Conservation (phyloP, 2,329 filamentous ascomycete species). For the Tricladium varicosporioides region DNA sequence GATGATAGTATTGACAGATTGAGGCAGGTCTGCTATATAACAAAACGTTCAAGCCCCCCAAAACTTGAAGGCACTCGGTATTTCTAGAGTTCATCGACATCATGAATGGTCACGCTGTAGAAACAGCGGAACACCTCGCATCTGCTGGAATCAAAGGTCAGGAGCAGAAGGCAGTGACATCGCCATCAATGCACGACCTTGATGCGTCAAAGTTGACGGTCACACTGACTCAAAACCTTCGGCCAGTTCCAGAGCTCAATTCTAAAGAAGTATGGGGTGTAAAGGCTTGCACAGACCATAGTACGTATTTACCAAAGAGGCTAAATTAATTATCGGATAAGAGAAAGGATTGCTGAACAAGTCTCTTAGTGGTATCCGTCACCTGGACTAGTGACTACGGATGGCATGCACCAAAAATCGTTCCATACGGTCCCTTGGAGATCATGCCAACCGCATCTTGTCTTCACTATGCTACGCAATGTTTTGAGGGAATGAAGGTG, state of each 20-base stretch:
- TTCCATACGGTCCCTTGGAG: conserved; percentile 73
- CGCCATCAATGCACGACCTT: conserved; percentile 36
- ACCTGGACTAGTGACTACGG: conserved; percentile 64
- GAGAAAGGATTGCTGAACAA: neutral
- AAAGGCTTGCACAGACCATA: conserved; percentile 71
- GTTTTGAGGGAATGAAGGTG: conserved; percentile 55
- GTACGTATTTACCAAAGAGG: neutral
- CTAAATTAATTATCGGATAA: neutral
- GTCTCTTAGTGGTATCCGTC: conserved; percentile 58
- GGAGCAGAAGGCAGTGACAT: conserved; percentile 5
- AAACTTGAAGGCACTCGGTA: neutral
- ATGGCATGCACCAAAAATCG: conserved; percentile 72
- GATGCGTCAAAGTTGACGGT: conserved; percentile 60
- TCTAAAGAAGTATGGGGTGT: conserved; percentile 19
- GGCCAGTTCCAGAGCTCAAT: conserved; percentile 43
- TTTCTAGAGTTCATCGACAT: conserved; percentile 2
- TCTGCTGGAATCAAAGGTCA: conserved; percentile 16
- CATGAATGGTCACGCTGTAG: conserved; percentile 22
- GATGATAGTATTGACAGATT: too few species aligned
- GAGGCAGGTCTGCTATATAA: too few species aligned
- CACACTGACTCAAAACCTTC: conserved; percentile 47
- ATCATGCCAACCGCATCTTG: conserved; percentile 30
- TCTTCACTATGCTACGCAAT: conserved; percentile 17
- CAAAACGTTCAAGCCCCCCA: neutral
- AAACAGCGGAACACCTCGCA: conserved; percentile 21